Conservation (phyloP, 371 early-diverging fungal species). For the Actinomortierella wolfii region DNA sequence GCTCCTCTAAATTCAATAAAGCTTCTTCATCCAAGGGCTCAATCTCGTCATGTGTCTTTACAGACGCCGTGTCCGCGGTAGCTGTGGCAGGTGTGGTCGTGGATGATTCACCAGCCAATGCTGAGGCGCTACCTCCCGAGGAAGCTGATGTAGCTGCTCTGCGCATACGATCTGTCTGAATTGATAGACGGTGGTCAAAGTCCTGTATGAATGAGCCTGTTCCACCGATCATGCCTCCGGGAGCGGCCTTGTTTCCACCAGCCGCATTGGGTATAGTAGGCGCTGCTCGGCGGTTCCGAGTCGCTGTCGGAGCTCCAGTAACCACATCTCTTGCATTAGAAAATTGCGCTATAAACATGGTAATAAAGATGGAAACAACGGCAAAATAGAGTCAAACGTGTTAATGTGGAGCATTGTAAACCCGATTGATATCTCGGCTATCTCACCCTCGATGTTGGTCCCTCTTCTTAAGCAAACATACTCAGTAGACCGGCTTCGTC, state of each 20-base stretch:
- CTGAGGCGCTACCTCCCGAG: slow-evolving; percentile 13
- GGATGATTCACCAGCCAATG: slow-evolving; percentile 37
- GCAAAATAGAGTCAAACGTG: too few relatives aligned
- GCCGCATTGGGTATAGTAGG: slow-evolving; percentile 12
- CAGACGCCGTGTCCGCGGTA: slow-evolving; percentile 19
- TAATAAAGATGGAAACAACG: neutral
- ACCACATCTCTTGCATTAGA: slow-evolving; percentile 28
- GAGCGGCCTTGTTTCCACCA: slow-evolving; percentile 2
- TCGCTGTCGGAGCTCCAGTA: neutral
- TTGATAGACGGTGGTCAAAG: slow-evolving; percentile 36
- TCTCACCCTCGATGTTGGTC: too few relatives aligned
- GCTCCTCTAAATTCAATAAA: slow-evolving; percentile 61
- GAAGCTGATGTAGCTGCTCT: slow-evolving; percentile 13
- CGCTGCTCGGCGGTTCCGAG: slow-evolving; percentile 14
- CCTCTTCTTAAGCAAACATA: slow-evolving; percentile 8
- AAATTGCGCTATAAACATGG: slow-evolving; percentile 26
- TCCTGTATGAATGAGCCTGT: slow-evolving; percentile 41
- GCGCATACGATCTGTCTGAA: slow-evolving; percentile 42
- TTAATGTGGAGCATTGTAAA: too few relatives aligned
- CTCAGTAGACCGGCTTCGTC: slow-evolving; percentile 39
- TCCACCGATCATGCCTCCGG: slow-evolving; percentile 1
- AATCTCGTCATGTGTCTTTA: slow-evolving; percentile 48
- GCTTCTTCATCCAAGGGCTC: slow-evolving; percentile 55
- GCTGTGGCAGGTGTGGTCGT: too few relatives aligned
- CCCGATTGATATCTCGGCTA: too few relatives aligned